phyloP scores from a whole-genome alignment of 75 land plant species.

The Isoetes taiwanensis region DNA sequence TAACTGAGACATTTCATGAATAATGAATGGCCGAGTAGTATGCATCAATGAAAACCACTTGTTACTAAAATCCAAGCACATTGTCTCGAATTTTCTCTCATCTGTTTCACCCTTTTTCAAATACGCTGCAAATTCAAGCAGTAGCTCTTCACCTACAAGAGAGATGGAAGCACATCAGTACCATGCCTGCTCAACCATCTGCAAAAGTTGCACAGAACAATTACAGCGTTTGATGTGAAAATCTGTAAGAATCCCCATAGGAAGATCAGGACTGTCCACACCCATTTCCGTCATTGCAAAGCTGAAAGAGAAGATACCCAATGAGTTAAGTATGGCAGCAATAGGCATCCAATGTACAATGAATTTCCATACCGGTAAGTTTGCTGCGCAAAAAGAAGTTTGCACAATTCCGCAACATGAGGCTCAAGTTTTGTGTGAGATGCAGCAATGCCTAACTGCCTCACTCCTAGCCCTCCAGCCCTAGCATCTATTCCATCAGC shows the following conservation, averaged over 20 bases:
- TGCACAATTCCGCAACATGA: constrained; percentile 40
- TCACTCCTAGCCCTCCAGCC: constrained; percentile 43
- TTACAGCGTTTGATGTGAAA: constrained; percentile 47
- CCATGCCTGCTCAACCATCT: neutral
- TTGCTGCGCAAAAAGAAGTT: constrained; percentile 50
- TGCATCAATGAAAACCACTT: constrained; percentile 60
- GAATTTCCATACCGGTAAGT: constrained; percentile 38
- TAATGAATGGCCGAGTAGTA: constrained; percentile 44
- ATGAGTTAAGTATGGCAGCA: too few species aligned
- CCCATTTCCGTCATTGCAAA: constrained; percentile 62
- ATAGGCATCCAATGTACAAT: neutral
- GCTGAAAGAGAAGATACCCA: constrained; percentile 22
- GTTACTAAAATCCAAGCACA: constrained; percentile 52
- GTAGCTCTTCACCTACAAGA: constrained; percentile 38
- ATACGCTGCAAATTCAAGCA: constrained; percentile 31
- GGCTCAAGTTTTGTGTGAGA: constrained; percentile 50
- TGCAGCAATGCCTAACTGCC: constrained; percentile 52
- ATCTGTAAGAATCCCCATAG: constrained; percentile 42
- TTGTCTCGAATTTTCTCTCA: constrained; percentile 16
- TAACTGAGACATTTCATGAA: constrained; percentile 25
- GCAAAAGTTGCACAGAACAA: neutral
- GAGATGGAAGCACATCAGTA: neutral
- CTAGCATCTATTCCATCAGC: constrained; percentile 52
- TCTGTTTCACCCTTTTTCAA: constrained; percentile 19
- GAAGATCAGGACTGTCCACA: constrained; percentile 41